A percentile compares a stretch with the other conserved stretches of the same genome.
These are phyloP conservation scores for Botrytis paeoniae DNA, from an alignment of 2,329 filamentous ascomycete species.

Conservation along the genomic window DNA sequence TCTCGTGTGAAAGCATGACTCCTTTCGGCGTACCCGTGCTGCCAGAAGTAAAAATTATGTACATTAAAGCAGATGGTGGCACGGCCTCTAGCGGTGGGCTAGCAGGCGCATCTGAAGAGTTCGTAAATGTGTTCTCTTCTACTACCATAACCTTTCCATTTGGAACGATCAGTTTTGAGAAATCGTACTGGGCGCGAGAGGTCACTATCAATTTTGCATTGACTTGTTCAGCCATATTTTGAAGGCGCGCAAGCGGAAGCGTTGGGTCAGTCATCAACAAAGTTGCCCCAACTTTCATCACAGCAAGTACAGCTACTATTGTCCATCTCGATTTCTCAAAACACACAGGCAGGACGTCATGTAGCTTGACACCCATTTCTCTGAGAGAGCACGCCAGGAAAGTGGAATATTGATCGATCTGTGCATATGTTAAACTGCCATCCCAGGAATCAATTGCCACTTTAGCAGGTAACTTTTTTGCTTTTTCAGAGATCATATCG, in stretches of 20 bases:
- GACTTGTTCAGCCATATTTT: conserved; percentile 22
- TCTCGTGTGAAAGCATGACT: conserved; percentile 31
- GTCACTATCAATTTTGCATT: conserved; percentile 22
- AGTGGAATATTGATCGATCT: conserved; percentile 30
- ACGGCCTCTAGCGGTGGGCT: conserved; percentile 3
- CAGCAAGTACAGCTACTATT: conserved; percentile 34
- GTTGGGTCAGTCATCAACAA: conserved; percentile 37
- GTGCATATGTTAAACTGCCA: conserved; percentile 28
- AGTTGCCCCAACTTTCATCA: conserved; percentile 35
- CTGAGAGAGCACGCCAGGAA: conserved; percentile 28
- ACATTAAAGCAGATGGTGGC: conserved; percentile 19
- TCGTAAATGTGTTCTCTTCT: conserved; percentile 10
- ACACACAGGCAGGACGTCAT: conserved; percentile 31
- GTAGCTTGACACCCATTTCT: conserved; percentile 22
- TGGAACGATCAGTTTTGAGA: conserved; percentile 10
- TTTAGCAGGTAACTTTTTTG: conserved; percentile 23
- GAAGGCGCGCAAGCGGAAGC: conserved; percentile 31
- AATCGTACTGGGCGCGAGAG: conserved; percentile 10
- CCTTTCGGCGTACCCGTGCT: conserved; percentile 35
- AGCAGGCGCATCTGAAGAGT: background rate
- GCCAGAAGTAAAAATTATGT: conserved; percentile 36
- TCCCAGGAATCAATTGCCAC: conserved; percentile 32
- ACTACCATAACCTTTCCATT: conserved; percentile 12
- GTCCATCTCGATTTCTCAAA: conserved; percentile 37
- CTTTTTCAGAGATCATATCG: conserved; percentile 27